These are phyloP conservation scores for Botryotinia calthae DNA, from an alignment of 2,329 filamentous ascomycete species.

Conservation along the genomic window DNA sequence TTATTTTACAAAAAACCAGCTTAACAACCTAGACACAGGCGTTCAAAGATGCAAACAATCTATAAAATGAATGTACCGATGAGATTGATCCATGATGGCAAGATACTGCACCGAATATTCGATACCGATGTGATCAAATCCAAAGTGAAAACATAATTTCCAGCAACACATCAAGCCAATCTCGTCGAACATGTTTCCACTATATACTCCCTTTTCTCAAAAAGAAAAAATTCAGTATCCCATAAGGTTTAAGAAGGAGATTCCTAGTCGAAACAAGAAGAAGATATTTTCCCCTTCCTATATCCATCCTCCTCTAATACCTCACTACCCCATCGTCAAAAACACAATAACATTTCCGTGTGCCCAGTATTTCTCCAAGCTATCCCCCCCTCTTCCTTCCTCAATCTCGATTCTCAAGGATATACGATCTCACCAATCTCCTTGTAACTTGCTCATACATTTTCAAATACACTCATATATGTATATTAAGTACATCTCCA, in stretches of 20 bases:
- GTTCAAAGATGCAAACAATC: background rate
- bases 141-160: background rate
- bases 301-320: no score
- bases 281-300: background rate
- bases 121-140: background rate
- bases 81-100: fast-evolving
- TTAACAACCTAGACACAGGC: no score
- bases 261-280: fast-evolving
- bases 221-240: background rate
- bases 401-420: background rate
- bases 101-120: background rate
- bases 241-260: background rate
- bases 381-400: background rate
- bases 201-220: background rate
- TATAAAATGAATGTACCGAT: fast-evolving
- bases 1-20: fast-evolving
- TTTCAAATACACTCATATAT: background rate
- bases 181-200: background rate
- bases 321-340: no score
- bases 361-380: background rate
- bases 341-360: no score
- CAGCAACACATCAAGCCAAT: fast-evolving
- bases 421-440: background rate
- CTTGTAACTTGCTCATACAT: background rate
- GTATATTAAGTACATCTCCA: no score